Conservation (phyloP, 2,329 filamentous ascomycete genomes). For the Alternaria tenuissima region DNA sequence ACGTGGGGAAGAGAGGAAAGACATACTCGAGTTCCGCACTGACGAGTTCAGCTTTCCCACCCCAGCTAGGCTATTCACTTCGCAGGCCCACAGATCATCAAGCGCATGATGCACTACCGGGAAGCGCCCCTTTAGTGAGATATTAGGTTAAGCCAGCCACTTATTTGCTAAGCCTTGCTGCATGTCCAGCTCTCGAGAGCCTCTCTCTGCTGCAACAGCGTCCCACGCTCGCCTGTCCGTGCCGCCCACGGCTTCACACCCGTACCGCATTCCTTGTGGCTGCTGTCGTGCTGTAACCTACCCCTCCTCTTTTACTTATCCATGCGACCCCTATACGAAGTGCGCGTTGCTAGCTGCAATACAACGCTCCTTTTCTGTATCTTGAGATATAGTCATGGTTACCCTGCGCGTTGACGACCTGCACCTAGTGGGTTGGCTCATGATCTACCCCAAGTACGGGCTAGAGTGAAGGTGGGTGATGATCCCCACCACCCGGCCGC, state of each 20-base stretch:
- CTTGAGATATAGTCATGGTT: constrained; percentile 12
- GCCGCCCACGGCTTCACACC: constrained; percentile 4
- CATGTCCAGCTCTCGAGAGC: constrained; percentile 27
- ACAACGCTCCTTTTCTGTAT: constrained; percentile 12
- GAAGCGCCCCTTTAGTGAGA: constrained; percentile 20
- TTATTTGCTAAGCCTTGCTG: constrained; percentile 37
- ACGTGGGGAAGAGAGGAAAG: constrained; percentile 15
- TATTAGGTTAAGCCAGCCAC: constrained; percentile 34
- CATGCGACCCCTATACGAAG: constrained; percentile 1
- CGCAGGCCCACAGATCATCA: constrained; percentile 4
- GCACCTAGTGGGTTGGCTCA: constrained; percentile 17
- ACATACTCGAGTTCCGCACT: constrained; percentile 34
- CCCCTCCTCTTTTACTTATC: constrained; percentile 23
- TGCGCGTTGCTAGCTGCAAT: constrained; percentile 12
- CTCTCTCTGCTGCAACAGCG: constrained; percentile 20
- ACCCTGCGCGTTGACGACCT: constrained; percentile 18
- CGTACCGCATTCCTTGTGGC: constrained; percentile 25
- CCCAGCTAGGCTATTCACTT: constrained; percentile 24
- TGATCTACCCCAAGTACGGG: constrained; percentile 1
- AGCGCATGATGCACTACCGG: constrained; percentile 19
- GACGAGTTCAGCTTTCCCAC: constrained; percentile 9
- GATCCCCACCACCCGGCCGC: constrained; percentile 28
- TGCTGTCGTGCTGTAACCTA: constrained; percentile 37
- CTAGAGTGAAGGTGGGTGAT: constrained; percentile 5
- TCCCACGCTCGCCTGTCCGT: constrained; percentile 4